Conservation (phyloP, 202 grass and related monocot species). For the Hordeum pubiflorum region DNA sequence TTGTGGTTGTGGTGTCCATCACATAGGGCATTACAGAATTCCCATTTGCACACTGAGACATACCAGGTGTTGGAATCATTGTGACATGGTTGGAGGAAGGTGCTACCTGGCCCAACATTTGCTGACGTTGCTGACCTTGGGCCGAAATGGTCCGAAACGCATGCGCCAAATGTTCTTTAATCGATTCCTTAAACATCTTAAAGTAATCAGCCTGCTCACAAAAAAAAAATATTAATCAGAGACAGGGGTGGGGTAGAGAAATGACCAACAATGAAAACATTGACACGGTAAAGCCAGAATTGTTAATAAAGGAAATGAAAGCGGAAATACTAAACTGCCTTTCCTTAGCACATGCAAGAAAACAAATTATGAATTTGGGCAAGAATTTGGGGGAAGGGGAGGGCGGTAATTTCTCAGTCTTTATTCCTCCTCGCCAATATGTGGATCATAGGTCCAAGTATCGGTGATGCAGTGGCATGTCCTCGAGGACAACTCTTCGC, state of each 20-base stretch:
- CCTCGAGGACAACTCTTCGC: not conserved
- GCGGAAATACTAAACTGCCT: conserved; percentile 16
- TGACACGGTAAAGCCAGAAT: not conserved
- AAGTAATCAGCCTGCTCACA: conserved; percentile 48
- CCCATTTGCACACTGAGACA: conserved; percentile 33
- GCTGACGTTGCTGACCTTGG: conserved; percentile 20
- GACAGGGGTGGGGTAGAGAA: not conserved
- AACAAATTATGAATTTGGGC: not conserved
- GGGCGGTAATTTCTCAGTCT: too few species aligned
- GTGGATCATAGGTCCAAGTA: not conserved
- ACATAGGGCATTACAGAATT: conserved; percentile 21
- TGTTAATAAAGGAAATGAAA: conserved; percentile 22
- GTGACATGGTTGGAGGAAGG: conserved; percentile 37
- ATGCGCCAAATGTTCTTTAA: conserved; percentile 7
- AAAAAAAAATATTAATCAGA: not conserved
- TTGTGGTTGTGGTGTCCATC: conserved; percentile 32
- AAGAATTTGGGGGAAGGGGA: not conserved
- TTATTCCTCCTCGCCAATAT: not conserved
- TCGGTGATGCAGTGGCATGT: not conserved
- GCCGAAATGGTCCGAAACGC: conserved; percentile 11
- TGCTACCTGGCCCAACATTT: conserved; percentile 25
- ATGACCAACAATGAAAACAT: not conserved
- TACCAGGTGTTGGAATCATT: conserved; percentile 63
- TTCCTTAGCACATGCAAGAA: not conserved
- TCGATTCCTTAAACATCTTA: conserved; percentile 25